Percentiles rank a stretch among this genome's conserved stretches.
These are phyloP conservation scores for Candida tibetensis DNA, from an alignment of 805 yeast species.

Conservation along the genomic window DNA sequence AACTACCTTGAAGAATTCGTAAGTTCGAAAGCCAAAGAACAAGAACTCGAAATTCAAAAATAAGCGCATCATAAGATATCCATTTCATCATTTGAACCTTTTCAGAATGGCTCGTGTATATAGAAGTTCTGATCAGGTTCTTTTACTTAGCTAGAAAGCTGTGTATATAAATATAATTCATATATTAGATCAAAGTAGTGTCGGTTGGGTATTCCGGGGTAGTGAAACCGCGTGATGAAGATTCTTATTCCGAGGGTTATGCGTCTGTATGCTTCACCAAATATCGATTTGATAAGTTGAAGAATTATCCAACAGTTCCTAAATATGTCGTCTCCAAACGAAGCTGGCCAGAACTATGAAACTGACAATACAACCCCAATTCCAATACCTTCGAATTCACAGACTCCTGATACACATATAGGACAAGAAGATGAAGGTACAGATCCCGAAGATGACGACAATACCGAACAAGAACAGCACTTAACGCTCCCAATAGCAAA, in stretches of 20 bases:
- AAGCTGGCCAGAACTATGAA: constrained; percentile 6
- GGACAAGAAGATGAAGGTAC: constrained; percentile 8
- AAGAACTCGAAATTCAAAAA: constrained; percentile 12
- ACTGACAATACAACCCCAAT: constrained; percentile 22
- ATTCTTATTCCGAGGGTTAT: constrained; percentile 13
- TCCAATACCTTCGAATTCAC: background rate
- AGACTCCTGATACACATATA: constrained; percentile 8
- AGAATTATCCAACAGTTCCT: background rate
- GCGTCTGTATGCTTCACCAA: constrained; percentile 6
- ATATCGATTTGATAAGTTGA: background rate
- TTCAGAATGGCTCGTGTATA: too few species aligned
- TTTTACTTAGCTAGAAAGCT: too few species aligned
- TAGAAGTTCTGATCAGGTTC: too few species aligned
- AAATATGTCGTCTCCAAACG: constrained; percentile 1
- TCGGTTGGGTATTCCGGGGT: background rate
- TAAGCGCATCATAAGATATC: background rate
- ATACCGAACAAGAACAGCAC: constrained; percentile 6
- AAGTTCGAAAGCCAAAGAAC: constrained; percentile 23
- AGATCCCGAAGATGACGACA: constrained; percentile 8
- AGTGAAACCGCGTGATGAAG: too few species aligned
- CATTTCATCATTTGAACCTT: background rate
- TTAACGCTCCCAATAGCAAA: constrained; percentile 57
- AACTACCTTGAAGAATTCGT: constrained; percentile 37
- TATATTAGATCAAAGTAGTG: background rate
- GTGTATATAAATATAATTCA: background rate